Conservation (phyloP, 2,329 filamentous ascomycete genomes). For the Colletotrichum viniferum region DNA sequence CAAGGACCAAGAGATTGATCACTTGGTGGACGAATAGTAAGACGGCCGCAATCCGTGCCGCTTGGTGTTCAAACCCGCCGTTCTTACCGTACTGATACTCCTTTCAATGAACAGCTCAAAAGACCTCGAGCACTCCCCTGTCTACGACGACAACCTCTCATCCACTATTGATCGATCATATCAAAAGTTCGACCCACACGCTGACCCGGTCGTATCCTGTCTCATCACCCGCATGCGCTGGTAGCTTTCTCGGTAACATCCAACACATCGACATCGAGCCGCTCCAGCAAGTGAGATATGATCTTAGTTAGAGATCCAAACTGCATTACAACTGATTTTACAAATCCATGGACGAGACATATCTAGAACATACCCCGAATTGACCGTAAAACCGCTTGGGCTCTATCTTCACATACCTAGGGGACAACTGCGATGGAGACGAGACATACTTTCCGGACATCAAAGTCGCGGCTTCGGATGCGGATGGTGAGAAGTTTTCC, state of each 20-base stretch:
- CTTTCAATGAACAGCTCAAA: background rate
- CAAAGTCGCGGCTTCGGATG: background rate
- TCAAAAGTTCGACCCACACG: background rate
- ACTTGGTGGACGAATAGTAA: background rate
- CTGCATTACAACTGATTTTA: background rate
- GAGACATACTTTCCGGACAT: background rate
- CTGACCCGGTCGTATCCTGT: background rate
- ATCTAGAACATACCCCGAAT: background rate
- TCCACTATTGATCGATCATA: background rate
- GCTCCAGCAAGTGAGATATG: background rate
- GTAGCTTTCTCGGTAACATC: background rate
- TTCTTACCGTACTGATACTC: too few relatives aligned
- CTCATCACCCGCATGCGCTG: background rate
- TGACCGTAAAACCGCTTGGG: background rate
- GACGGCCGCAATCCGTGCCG: too few relatives aligned
- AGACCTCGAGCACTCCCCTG: background rate
- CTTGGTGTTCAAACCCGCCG: too few relatives aligned
- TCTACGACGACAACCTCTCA: background rate
- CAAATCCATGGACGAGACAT: background rate
- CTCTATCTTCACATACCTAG: background rate
- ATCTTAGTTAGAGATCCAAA: background rate
- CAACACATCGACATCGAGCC: background rate
- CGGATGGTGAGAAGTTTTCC: background rate
- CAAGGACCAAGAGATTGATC: background rate
- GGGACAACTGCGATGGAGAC: background rate